Evolutionary conservation across 768 basidiomycete species (phyloP).

Genomic region (Porpolomopsis calyptriformis): DNA sequence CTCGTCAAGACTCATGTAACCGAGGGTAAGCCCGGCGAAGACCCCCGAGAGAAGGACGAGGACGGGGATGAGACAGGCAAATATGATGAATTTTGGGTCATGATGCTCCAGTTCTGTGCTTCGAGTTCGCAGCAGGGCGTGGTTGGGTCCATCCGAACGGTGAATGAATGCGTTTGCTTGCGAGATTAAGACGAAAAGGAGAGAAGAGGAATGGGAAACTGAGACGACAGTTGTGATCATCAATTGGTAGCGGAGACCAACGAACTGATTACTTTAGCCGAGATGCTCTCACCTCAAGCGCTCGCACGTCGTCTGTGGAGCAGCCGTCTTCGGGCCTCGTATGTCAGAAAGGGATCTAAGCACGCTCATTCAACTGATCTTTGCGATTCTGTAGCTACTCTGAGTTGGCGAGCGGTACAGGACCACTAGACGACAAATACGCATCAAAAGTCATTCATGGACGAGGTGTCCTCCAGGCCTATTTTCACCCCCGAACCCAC

Average conservation of each 20-base stretch:
- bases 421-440: slow-evolving; percentile 13
- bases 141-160: not conserved
- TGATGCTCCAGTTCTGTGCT: slow-evolving; percentile 21
- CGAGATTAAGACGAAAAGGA: not conserved
- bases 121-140: not conserved
- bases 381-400: not conserved
- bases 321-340: no score
- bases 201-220: not conserved
- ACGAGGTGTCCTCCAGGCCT: slow-evolving; percentile 44
- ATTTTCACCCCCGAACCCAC: slow-evolving; percentile 51
- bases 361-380: no score
- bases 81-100: slow-evolving; percentile 25
- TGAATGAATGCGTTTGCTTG: not conserved
- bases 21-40: slow-evolving; percentile 86
- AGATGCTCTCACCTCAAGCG: no score
- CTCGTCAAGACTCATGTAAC: slow-evolving; percentile 88
- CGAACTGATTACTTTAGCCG: not conserved
- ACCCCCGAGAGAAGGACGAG: slow-evolving; percentile 75
- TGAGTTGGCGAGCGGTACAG: not conserved
- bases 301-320: no score
- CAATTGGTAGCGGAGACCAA: not conserved
- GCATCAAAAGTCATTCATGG: not conserved
- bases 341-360: no score
- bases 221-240: not conserved
- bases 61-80: slow-evolving; percentile 61